A percentile compares a stretch with the other conserved stretches of the same genome.
Conservation (phyloP, 768 basidiomycete species). For the Tylopilus intermedius region DNA sequence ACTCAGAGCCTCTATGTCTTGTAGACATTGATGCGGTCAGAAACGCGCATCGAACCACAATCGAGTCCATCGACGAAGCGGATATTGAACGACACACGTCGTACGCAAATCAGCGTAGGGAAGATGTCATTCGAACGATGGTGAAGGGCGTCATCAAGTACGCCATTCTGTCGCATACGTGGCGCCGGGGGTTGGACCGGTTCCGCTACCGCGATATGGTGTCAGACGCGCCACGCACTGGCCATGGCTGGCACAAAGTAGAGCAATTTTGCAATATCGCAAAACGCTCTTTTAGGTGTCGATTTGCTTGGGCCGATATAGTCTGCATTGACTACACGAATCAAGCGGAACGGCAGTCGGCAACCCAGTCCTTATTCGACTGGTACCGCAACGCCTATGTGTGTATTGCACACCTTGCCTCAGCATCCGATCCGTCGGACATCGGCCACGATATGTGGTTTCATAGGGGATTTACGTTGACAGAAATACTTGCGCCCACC, state of each 20-base stretch:
- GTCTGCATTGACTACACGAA: conserved; percentile 9
- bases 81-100: conserved; percentile 21
- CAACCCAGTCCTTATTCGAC: conserved; percentile 5
- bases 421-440: not conserved
- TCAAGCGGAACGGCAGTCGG: not conserved
- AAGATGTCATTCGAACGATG: conserved; percentile 19
- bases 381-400: conserved; percentile 23
- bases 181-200: not conserved
- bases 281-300: conserved; percentile 11
- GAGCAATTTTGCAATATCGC: conserved; percentile 9
- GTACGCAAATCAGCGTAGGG: conserved; percentile 21
- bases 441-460: conserved; percentile 17
- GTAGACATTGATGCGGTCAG: conserved; percentile 7
- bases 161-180: conserved; percentile 16
- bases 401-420: conserved; percentile 15
- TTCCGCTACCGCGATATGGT: conserved; percentile 8
- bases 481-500: conserved; percentile 17
- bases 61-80: conserved; percentile 17
- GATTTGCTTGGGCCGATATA: conserved; percentile 19
- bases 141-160: conserved; percentile 22
- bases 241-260: conserved; percentile 16
- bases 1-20: conserved; percentile 4
- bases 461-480: conserved; percentile 11
- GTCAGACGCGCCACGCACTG: not conserved
- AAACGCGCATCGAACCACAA: conserved; percentile 1